phyloP scores from a whole-genome alignment of 176 grass and related monocot species.

The Pontederia paniculata region DNA sequence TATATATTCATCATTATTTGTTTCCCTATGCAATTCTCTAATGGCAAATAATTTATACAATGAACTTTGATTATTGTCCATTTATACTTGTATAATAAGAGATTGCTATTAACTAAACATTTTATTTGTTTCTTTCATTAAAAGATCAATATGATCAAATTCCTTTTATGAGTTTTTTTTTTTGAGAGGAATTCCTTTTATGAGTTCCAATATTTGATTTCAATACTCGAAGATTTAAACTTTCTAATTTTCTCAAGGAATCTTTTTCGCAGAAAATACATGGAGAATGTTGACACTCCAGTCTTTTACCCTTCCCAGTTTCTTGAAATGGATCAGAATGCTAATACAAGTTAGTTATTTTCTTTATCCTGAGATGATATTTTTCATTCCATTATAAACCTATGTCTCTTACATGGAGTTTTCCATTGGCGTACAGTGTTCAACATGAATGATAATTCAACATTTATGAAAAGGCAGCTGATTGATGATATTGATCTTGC shows the following conservation, averaged over 20 bases:
- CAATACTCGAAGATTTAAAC: not conserved
- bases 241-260: not conserved
- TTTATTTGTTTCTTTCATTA: too few species aligned
- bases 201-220: not conserved
- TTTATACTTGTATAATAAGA: too few species aligned
- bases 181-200: too few species aligned
- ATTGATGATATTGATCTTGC: not conserved
- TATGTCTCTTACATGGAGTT: not conserved
- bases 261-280: conserved; percentile 14
- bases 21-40: too few species aligned
- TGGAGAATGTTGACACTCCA: not conserved
- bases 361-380: not conserved
- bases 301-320: conserved; percentile 1
- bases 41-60: too few species aligned
- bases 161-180: too few species aligned
- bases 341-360: conserved; percentile 1
- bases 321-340: conserved; percentile 1
- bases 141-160: too few species aligned
- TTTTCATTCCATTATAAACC: not conserved
- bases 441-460: not conserved
- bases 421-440: not conserved
- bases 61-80: too few species aligned
- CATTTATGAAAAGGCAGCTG: not conserved
- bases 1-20: not conserved
- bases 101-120: too few species aligned